Percentiles rank a stretch among this genome's conserved stretches.
Evolutionary conservation across 2,329 filamentous ascomycete species (phyloP).

Genomic region (Cladorrhinum sp.): DNA sequence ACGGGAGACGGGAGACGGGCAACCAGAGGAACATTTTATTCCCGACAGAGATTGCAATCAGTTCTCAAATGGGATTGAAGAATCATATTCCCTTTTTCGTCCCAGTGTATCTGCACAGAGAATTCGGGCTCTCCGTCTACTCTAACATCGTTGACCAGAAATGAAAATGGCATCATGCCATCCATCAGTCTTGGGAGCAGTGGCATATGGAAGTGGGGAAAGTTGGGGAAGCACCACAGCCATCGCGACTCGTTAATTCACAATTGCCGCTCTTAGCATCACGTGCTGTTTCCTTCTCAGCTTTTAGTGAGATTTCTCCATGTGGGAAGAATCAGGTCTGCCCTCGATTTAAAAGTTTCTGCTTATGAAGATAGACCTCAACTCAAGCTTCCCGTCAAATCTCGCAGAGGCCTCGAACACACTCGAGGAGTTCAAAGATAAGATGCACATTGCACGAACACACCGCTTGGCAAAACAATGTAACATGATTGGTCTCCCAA

Average conservation of each 20-base stretch:
- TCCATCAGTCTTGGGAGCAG: too few relatives aligned
- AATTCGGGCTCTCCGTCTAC: neutral
- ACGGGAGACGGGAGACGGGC: too few relatives aligned
- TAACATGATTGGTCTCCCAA: slow-evolving; percentile 2
- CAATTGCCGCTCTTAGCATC: neutral
- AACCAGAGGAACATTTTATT: neutral
- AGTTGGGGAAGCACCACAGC: too few relatives aligned
- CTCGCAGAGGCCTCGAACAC: neutral
- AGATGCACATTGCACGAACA: neutral
- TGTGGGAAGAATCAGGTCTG: too few relatives aligned
- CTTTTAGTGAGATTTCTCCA: too few relatives aligned
- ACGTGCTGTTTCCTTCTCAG: too few relatives aligned
- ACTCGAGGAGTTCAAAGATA: neutral
- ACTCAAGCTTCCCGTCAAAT: neutral
- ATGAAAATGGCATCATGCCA: too few relatives aligned
- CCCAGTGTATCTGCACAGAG: neutral
- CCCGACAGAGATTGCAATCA: neutral
- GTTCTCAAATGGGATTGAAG: neutral
- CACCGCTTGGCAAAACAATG: neutral
- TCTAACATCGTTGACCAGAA: neutral
- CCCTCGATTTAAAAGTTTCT: too few relatives aligned
- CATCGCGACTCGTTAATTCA: neutral
- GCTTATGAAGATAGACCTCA: too few relatives aligned
- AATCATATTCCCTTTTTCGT: neutral
- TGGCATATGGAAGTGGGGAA: too few relatives aligned